Evolutionary conservation across 345 rosid genomes (phyloP), one percentile per base, ranked within the genome.

Genomic region (Citrus hindsii): DNA sequence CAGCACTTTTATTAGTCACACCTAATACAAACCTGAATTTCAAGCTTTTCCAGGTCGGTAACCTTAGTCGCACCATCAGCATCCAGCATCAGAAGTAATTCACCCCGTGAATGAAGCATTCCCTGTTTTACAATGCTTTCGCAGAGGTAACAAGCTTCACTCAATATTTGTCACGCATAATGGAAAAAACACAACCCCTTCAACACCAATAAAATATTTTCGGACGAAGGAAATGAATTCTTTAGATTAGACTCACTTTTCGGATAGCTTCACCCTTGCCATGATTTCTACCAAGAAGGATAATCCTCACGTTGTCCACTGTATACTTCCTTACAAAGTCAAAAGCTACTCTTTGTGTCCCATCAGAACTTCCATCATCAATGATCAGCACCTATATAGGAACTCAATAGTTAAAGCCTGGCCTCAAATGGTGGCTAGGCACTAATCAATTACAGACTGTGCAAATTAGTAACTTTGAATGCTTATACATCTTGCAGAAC

Each of bases 21-120:
- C 77, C 58, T 69, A 60, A 75, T 58, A 78, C 84, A 40, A 75
- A 96, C 99, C 99, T 96, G 87, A 73, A 84, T 88, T 90, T 96
- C 99, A 79, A 96, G 98, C 84, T 94, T 96, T 88, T 96, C 97
- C 28, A 96, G 84, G 85, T 94, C 98, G 40, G 86, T 84, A 74
- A 94, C 89, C 91, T 94, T 90, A 75, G 99, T 96, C n/a, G 99
- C 99, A 19, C 99, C 99, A 87, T 96, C 99, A 71, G 99, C 99
- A 89, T 96, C 99, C 83, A 96, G 86, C 99, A 96, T 96, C 70
- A 96, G 84, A 83, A 96, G 97, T 74, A 96, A 79, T 83, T 94
- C 95, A 78, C 99, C 99, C 81, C 98, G 98, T 27, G 97, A 89
- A 92, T 96, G 98, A 85, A 96, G 92, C 98, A 96, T 96, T 81